Evolutionary conservation across 768 basidiomycete species (phyloP), one percentile per base, ranked within the genome.

Genomic region (Paxillus rubicundulus): DNA sequence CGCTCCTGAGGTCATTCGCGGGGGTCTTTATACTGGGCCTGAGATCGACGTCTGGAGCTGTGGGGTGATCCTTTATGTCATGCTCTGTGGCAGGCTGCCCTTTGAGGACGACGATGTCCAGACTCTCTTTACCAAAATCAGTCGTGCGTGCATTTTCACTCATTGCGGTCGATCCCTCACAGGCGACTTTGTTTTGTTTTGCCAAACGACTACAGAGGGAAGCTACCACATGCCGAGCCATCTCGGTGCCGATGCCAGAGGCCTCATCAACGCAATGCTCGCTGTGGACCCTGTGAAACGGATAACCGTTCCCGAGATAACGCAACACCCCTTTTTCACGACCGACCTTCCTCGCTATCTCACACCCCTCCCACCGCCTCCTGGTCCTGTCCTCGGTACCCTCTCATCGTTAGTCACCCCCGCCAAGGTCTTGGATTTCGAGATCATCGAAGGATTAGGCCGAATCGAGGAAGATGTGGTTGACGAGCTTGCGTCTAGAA

Each of bases 31-130:
- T 66, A 93, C 93, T 0, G 97, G 97, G 1, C 95, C 96, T 0
- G 97, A 98, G 72, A 97, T 98, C 63, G 97, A 99, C 58, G 93
- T 98, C 10, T 99, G 97, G 97, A 93, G 91, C 60, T 91, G 91
- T 50, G 97, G 97, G 0, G 96, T 99, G n/a, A 98, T 99, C 59
- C 81, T 99, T 47, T 98, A 95, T 72, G 97, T 98, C 52, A 94
- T 99, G 87, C 80, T 99, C 5, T 95, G 91, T 64, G 97, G 96
- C 5, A 77, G 89, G 43, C 79, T 99, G 28, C 97, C 97, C 1
- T 99, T 99, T 66, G 97, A 98, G 72, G 95, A 98, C 70, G 93
- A 97, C 41, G 90, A 97, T 65, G 93, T 98, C 38, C 91, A 93
- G 45, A 78, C 82, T 1, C 72, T 99, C 10, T 98, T 98, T 74